Conservation (phyloP, 192 early-diverging fungal species). For the Oehlia diaphana region DNA sequence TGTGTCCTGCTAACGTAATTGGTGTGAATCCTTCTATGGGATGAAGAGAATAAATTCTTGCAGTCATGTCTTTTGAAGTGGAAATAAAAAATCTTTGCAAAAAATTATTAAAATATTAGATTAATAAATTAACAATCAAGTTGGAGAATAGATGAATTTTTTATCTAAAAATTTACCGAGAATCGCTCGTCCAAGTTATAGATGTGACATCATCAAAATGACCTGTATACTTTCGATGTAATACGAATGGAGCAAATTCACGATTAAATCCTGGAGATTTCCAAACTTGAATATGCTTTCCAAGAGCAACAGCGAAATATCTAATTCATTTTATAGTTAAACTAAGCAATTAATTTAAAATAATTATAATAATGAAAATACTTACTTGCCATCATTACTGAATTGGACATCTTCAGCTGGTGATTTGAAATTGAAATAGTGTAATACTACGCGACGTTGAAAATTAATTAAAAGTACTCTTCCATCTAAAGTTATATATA, state of each 20-base stretch:
- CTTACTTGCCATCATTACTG: constrained; percentile 83
- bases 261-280: constrained; percentile 85
- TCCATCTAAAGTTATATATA: constrained; percentile 63
- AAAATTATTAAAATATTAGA: neutral
- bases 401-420: constrained; percentile 84
- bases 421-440: constrained; percentile 85
- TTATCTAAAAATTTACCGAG: constrained; percentile 52
- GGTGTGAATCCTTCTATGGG: constrained; percentile 71
- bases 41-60: constrained; percentile 69
- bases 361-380: neutral
- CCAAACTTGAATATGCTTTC: constrained; percentile 87
- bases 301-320: constrained; percentile 84
- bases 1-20: constrained; percentile 81
- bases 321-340: constrained; percentile 27
- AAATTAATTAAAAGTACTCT: constrained; percentile 85
- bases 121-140: neutral
- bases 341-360: neutral
- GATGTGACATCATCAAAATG: constrained; percentile 84
- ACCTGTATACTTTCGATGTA: constrained; percentile 77
- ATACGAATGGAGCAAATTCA: constrained; percentile 91
- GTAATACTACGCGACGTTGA: constrained; percentile 79
- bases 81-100: constrained; percentile 49
- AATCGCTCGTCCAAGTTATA: constrained; percentile 87
- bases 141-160: neutral
- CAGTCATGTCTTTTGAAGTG: constrained; percentile 81